These are phyloP conservation scores for Phytophthora crassamura DNA, from an alignment of 352 stramenopile species.

Conservation along the genomic window DNA sequence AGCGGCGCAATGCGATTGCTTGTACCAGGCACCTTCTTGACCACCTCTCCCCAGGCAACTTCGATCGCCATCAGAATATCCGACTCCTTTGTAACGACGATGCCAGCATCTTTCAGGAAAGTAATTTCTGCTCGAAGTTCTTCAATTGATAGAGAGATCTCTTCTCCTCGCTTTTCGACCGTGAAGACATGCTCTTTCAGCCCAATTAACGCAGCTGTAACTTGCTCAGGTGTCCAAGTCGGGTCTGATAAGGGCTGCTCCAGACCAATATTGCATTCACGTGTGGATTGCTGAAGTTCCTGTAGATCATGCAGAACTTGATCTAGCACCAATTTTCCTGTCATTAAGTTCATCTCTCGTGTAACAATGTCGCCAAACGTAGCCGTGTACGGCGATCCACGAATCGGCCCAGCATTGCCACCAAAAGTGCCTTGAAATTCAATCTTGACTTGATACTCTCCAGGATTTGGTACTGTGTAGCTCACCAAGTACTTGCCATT, in stretches of 20 bases:
- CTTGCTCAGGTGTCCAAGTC: slow-evolving; percentile 63
- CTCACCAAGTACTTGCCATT: slow-evolving; percentile 96
- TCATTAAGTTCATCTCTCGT: slow-evolving; percentile 84
- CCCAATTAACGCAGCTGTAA: slow-evolving; percentile 66
- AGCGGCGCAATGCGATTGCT: slow-evolving; percentile 72
- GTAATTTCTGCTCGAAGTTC: slow-evolving; percentile 68
- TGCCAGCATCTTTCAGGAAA: slow-evolving; percentile 70
- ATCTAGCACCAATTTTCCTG: slow-evolving; percentile 80
- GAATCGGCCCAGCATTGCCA: slow-evolving; percentile 85
- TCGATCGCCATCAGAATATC: slow-evolving; percentile 65
- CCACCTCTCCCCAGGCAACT: slow-evolving; percentile 66
- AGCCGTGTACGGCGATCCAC: slow-evolving; percentile 90
- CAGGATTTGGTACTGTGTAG: slow-evolving; percentile 84
- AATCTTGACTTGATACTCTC: slow-evolving; percentile 89
- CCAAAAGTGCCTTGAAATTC: slow-evolving; percentile 94
- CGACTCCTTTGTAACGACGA: slow-evolving; percentile 59
- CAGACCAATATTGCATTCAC: slow-evolving; percentile 74
- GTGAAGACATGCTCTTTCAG: slow-evolving; percentile 84
- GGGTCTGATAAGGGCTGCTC: slow-evolving; percentile 73
- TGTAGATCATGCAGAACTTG: slow-evolving; percentile 75
- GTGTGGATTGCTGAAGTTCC: slow-evolving; percentile 59
- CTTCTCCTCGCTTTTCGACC: slow-evolving; percentile 77
- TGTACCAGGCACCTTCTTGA: slow-evolving; percentile 67
- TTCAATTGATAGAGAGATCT: slow-evolving; percentile 69
- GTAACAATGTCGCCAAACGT: slow-evolving; percentile 83